A percentile compares a stretch with the other conserved stretches of the same genome.
Evolutionary conservation across 2,329 filamentous ascomycete genomes (phyloP).

Genomic region (Colletotrichum aenigma): DNA sequence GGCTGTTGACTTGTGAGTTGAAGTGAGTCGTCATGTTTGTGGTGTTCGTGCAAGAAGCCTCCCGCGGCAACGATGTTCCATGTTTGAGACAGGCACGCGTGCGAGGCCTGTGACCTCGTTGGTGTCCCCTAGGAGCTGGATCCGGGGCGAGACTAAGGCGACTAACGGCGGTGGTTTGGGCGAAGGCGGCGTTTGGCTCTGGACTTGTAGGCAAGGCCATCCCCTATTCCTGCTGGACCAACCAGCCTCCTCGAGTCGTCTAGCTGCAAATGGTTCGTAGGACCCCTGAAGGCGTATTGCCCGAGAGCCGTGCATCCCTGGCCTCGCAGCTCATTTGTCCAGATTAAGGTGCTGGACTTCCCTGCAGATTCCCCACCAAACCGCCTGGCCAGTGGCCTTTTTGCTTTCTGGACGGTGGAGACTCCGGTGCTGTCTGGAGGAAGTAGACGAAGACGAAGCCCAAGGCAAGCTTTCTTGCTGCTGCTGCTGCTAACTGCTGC

Average conservation of each 20-base stretch:
- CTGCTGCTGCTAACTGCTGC: background rate
- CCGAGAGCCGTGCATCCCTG: constrained; percentile 8
- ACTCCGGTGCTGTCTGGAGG: background rate
- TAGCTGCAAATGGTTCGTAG: constrained; percentile 4
- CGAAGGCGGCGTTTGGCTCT: background rate
- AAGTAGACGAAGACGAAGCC: background rate
- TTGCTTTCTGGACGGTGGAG: constrained; percentile 10
- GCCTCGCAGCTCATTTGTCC: constrained; percentile 10
- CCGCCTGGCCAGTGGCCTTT: background rate
- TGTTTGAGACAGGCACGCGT: constrained; percentile 9
- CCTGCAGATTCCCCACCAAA: constrained; percentile 11
- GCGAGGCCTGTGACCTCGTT: constrained; percentile 6
- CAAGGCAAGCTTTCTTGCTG: background rate
- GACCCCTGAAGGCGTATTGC: constrained; percentile 17
- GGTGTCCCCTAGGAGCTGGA: background rate
- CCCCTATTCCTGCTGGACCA: background rate
- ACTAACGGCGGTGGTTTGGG: constrained; percentile 8
- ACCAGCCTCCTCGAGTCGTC: constrained; percentile 5
- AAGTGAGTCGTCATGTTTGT: background rate
- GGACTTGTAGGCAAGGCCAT: background rate
- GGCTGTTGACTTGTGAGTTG: background rate
- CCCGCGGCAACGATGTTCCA: background rate
- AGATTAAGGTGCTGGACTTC: constrained; percentile 16
- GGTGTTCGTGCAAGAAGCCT: background rate
- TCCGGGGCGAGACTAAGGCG: constrained; percentile 9